A percentile compares a stretch with the other conserved stretches of the same genome.
Conservation (phyloP, 2,329 filamentous ascomycete species). For the Hypomyces perniciosus region DNA sequence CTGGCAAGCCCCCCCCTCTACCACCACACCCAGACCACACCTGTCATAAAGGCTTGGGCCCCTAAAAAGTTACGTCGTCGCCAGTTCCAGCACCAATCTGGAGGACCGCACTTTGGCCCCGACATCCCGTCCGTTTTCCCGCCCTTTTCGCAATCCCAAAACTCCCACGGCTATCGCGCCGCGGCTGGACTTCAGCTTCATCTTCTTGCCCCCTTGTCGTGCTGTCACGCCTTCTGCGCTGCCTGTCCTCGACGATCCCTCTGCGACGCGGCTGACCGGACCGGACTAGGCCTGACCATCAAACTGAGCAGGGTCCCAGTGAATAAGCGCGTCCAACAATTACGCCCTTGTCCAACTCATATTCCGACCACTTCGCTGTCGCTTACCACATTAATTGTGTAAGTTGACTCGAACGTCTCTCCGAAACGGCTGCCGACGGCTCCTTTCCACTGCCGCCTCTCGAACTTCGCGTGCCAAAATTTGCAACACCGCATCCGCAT, state of each 20-base stretch:
- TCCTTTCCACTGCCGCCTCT: conserved; percentile 5
- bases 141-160: conserved; percentile 4
- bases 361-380: conserved; percentile 5
- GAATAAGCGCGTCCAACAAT: conserved; percentile 5
- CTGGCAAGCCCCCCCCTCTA: conserved; percentile 2
- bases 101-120: conserved; percentile 11
- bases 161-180: conserved; percentile 10
- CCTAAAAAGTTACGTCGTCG: conserved; percentile 18
- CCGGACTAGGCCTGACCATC: conserved; percentile 24
- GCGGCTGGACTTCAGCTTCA: conserved; percentile 5
- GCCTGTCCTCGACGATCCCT: conserved; percentile 11
- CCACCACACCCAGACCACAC: conserved; percentile 1
- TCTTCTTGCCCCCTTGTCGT: conserved; percentile 16
- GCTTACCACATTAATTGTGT: conserved; percentile 1
- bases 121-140: conserved; percentile 4
- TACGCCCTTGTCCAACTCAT: conserved; percentile 7
- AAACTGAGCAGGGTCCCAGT: conserved; percentile 15
- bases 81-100: conserved; percentile 10
- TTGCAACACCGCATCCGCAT: neutral
- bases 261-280: conserved; percentile 20
- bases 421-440: neutral
- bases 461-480: conserved; percentile 2
- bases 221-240: neutral
- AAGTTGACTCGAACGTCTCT: conserved; percentile 9
- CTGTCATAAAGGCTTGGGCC: conserved; percentile 16